Evolutionary conservation across 306 rosid genomes (phyloP).

Genomic region (Canavalia ensiformis): DNA sequence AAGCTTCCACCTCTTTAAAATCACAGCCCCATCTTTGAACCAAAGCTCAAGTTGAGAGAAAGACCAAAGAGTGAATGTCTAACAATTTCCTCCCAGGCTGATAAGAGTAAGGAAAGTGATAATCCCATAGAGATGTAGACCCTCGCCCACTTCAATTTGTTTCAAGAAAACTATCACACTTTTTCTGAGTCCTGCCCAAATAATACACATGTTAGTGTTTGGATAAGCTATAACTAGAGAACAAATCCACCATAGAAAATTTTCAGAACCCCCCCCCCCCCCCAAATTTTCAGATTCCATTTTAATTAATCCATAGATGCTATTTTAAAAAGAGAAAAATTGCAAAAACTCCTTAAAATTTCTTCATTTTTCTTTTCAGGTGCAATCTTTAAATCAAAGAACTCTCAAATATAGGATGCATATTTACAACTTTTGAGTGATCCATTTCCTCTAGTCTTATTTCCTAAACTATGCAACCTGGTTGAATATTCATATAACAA

Average conservation of each 20-base stretch:
- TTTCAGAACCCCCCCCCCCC: not conserved
- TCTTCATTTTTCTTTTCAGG: not conserved
- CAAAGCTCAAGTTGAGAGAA: slow-evolving; percentile 48
- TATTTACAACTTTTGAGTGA: not conserved
- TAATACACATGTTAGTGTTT: not conserved
- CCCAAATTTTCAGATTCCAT: not conserved
- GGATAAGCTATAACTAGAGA: not conserved
- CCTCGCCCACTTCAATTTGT: slow-evolving; percentile 22
- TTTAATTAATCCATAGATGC: not conserved
- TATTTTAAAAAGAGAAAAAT: not conserved
- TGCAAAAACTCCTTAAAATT: not conserved
- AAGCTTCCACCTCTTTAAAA: slow-evolving; percentile 70
- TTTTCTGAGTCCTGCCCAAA: slow-evolving; percentile 36
- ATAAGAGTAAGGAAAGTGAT: slow-evolving; percentile 62
- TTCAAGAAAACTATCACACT: not conserved
- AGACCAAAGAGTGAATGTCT: slow-evolving; percentile 50
- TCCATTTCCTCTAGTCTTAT: not conserved
- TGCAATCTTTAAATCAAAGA: not conserved
- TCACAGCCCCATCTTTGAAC: slow-evolving; percentile 52
- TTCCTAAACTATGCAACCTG: slow-evolving; percentile 7
- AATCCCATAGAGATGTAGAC: slow-evolving; percentile 62
- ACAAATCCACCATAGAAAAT: not conserved
- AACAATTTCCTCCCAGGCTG: slow-evolving; percentile 69
- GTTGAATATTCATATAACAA: not conserved
- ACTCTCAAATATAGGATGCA: not conserved